Evolutionary conservation across 345 rosid genomes (phyloP).

Genomic region (Microthlaspi erraticum): DNA sequence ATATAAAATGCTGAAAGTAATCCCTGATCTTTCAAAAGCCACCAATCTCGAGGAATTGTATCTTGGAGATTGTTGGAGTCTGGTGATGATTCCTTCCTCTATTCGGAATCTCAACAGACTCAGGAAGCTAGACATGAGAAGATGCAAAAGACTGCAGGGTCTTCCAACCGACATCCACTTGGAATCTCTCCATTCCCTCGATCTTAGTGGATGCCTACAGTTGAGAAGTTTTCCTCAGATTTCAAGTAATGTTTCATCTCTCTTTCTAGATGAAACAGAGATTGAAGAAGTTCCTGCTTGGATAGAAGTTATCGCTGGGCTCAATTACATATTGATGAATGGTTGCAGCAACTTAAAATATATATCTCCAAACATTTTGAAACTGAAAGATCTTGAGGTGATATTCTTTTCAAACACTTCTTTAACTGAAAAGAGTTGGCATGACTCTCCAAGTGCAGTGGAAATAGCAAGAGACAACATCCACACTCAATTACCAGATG

Average conservation of each 20-base stretch:
- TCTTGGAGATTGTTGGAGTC: constrained; percentile 15
- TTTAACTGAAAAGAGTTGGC: neutral
- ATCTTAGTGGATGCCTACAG: neutral
- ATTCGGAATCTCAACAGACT: constrained; percentile 6
- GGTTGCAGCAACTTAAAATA: neutral
- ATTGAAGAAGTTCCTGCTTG: neutral
- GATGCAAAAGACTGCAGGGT: neutral
- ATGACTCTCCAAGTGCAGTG: neutral
- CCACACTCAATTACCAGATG: neutral
- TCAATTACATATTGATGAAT: neutral
- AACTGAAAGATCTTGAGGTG: constrained; percentile 5
- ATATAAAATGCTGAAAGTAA: neutral
- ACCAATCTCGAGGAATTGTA: constrained; percentile 15
- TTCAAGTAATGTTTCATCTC: neutral
- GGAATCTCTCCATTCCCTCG: constrained; percentile 5
- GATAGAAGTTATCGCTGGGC: constrained; percentile 1
- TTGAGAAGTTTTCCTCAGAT: constrained; percentile 10
- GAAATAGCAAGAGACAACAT: neutral
- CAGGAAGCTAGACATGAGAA: constrained; percentile 10
- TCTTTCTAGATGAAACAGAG: neutral
- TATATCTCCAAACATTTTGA: constrained; percentile 14
- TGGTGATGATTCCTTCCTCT: neutral
- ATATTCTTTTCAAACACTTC: neutral
- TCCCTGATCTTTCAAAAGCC: constrained; percentile 16
- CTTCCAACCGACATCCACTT: constrained; percentile 7